Evolutionary conservation across 208 protist species (phyloP).

Genomic region (Crithidia thermophila): DNA sequence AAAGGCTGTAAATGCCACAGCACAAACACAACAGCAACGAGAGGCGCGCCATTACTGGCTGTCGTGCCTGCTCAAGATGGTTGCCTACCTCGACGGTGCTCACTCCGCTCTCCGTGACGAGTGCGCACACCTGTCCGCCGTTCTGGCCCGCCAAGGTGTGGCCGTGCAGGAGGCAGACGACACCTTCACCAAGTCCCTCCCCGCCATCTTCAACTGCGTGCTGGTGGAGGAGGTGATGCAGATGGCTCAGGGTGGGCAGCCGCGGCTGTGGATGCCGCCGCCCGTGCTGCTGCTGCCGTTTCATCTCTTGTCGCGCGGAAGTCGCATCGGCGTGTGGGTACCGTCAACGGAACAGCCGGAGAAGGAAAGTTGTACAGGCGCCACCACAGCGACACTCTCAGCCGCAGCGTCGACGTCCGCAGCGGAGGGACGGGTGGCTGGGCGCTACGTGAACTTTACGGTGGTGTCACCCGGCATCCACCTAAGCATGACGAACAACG

Average conservation of each 20-base stretch:
- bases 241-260: not conserved
- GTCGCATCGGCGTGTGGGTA: conserved; percentile 50
- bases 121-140: conserved; percentile 49
- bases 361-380: not conserved
- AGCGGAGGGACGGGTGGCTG: too few species aligned
- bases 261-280: conserved; percentile 48
- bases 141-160: conserved; percentile 46
- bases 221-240: conserved; percentile 55
- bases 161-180: conserved; percentile 20
- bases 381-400: not conserved
- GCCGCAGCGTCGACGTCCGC: not conserved
- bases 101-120: conserved; percentile 58
- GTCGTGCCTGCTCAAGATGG: conserved; percentile 63
- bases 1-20: too few species aligned
- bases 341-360: conserved; percentile 2
- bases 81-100: conserved; percentile 49
- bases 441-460: conserved; percentile 4
- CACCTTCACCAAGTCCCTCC: conserved; percentile 38
- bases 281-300: conserved; percentile 66
- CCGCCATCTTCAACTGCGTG: conserved; percentile 67
- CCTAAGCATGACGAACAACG: too few species aligned
- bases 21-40: not conserved
- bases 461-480: conserved; percentile 20
- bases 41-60: conserved; percentile 56
- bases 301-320: conserved; percentile 48